Percentiles rank a stretch among this genome's conserved stretches.
Conservation (phyloP, 179 eudicot genomes). For the Silene coronaria region DNA sequence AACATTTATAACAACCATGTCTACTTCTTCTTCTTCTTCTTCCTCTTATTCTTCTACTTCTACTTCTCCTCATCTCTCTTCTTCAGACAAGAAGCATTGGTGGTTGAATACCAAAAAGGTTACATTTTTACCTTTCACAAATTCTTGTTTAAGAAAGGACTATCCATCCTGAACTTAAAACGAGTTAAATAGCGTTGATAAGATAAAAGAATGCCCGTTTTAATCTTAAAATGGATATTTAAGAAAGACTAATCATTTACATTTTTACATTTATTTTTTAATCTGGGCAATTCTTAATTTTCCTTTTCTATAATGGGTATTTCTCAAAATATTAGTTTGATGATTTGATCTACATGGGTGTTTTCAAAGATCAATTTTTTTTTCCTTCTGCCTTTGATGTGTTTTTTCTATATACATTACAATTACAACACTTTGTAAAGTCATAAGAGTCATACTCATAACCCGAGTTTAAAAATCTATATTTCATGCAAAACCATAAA, state of each 20-base stretch:
- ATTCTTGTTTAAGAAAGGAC: too few relatives aligned
- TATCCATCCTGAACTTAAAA: too few relatives aligned
- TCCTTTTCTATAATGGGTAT: slow-evolving; percentile 6
- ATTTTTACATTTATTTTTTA: background rate
- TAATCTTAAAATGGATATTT: too few relatives aligned
- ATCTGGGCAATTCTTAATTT: slow-evolving; percentile 16
- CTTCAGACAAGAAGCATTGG: slow-evolving; percentile 65
- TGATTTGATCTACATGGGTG: slow-evolving; percentile 2
- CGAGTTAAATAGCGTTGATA: too few relatives aligned
- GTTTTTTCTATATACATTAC: too few relatives aligned
- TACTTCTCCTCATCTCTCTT: slow-evolving; percentile 38
- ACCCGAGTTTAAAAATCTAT: background rate
- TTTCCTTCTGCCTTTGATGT: too few relatives aligned
- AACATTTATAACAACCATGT: slow-evolving; percentile 38
- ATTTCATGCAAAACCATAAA: background rate
- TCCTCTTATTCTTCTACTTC: slow-evolving; percentile 35
- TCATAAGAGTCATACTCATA: too few relatives aligned
- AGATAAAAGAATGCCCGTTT: too few relatives aligned
- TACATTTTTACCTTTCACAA: background rate
- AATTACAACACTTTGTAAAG: too few relatives aligned
- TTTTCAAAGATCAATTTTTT: background rate
- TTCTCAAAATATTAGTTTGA: background rate
- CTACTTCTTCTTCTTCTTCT: slow-evolving; percentile 39
- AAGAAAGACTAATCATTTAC: too few relatives aligned
- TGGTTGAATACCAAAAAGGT: slow-evolving; percentile 79